These are phyloP conservation scores for Cucumis hystrix DNA, from an alignment of 306 rosid species.

Conservation along the genomic window DNA sequence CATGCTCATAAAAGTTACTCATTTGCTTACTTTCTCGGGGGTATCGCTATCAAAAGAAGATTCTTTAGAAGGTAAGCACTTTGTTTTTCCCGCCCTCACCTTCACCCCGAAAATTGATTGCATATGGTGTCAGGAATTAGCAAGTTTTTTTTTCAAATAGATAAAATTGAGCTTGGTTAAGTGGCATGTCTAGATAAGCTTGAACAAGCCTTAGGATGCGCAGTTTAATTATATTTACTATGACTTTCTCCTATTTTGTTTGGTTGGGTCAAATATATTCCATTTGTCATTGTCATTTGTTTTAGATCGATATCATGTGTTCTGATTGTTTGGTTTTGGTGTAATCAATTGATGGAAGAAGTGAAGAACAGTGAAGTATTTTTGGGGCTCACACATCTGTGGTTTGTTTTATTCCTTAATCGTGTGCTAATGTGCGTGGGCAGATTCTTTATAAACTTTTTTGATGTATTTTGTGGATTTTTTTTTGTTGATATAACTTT, in stretches of 20 bases:
- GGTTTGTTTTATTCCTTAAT: too few relatives aligned
- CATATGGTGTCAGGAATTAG: background rate
- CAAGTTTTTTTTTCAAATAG: background rate
- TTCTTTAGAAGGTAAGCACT: constrained; percentile 49
- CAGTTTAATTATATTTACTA: background rate
- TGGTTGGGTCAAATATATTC: background rate
- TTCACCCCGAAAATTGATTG: background rate
- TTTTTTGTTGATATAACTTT: too few relatives aligned
- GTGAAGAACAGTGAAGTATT: constrained; percentile 25
- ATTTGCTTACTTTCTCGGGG: constrained; percentile 49
- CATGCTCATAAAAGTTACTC: constrained; percentile 15
- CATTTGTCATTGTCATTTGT: background rate
- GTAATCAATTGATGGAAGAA: constrained; percentile 64
- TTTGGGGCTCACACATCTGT: too few relatives aligned
- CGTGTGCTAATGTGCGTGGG: too few relatives aligned
- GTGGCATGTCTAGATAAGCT: background rate
- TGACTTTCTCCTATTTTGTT: background rate
- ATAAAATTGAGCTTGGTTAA: background rate
- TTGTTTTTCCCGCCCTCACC: background rate
- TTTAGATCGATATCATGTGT: background rate
- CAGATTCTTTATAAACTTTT: too few relatives aligned
- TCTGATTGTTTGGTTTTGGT: constrained; percentile 11
- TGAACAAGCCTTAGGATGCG: background rate
- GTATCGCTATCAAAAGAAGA: constrained; percentile 66
- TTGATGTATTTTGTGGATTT: too few relatives aligned